phyloP scores from a whole-genome alignment of 2,329 filamentous ascomycete genomes.

The Phaeosphaeria sp. region DNA sequence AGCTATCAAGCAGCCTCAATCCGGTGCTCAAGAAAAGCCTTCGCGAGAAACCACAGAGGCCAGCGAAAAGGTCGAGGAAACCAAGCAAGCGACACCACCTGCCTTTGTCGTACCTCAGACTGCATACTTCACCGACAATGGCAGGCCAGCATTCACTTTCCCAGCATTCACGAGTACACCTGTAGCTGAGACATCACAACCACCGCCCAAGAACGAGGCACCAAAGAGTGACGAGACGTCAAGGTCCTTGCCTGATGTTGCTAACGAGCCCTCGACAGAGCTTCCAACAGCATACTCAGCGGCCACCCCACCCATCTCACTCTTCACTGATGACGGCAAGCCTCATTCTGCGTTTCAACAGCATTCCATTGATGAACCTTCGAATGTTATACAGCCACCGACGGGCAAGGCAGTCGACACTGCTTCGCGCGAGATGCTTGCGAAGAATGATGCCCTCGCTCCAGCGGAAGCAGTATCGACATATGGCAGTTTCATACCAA shows the following conservation, averaged over 20 bases:
- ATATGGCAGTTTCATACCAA: conserved; percentile 2
- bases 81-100: not conserved
- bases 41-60: not conserved
- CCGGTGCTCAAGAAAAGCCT: not conserved
- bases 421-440: not conserved
- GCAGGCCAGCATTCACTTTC: conserved; percentile 12
- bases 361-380: not conserved
- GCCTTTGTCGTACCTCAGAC: conserved; percentile 13
- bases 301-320: not conserved
- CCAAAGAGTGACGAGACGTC: not conserved
- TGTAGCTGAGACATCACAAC: not conserved
- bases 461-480: not conserved
- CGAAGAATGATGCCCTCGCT: not conserved
- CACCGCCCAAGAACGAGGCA: not conserved
- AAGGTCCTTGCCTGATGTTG: not conserved
- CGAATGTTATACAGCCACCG: not conserved
- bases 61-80: not conserved
- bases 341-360: conserved; percentile 5
- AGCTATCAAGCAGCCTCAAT: not conserved
- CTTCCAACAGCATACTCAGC: not conserved
- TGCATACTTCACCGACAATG: conserved; percentile 12
- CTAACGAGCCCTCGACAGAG: not conserved
- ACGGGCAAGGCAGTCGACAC: not conserved
- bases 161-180: not conserved
- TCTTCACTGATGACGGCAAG: conserved; percentile 15